Evolutionary conservation across 2,329 filamentous ascomycete species (phyloP).

Genomic region (Ophiostoma pallidulum): DNA sequence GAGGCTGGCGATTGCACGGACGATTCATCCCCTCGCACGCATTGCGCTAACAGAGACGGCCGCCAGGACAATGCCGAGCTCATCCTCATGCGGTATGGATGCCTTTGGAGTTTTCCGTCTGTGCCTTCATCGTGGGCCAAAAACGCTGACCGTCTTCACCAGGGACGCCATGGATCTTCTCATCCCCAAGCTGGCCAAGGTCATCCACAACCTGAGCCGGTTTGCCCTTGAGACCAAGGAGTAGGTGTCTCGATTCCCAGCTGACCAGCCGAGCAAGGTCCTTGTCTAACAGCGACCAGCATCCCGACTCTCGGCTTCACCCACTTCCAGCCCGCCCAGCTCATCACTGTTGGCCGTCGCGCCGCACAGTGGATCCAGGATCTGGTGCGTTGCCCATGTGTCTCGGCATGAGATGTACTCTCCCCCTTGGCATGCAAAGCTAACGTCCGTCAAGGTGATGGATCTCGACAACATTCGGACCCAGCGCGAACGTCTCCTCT

Average conservation of each 20-base stretch:
- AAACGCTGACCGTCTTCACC: neutral
- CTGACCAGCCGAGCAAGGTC: too few species aligned
- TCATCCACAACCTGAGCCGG: conserved; percentile 61
- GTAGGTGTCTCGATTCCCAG: conserved; percentile 24
- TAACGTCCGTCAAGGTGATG: conserved; percentile 26
- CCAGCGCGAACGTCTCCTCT: conserved; percentile 57
- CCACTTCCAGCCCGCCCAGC: conserved; percentile 55
- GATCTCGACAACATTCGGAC: conserved; percentile 66
- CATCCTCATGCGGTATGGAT: conserved; percentile 50
- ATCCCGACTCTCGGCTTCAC: conserved; percentile 34
- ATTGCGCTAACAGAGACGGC: too few species aligned
- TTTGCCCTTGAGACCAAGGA: conserved; percentile 52
- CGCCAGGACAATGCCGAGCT: conserved; percentile 71
- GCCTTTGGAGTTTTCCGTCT: too few species aligned
- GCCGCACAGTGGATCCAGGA: conserved; percentile 67
- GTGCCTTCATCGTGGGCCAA: too few species aligned
- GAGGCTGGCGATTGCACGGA: too few species aligned
- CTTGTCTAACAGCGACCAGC: conserved; percentile 22
- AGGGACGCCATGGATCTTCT: conserved; percentile 66
- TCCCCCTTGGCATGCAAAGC: too few species aligned
- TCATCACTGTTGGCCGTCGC: conserved; percentile 56
- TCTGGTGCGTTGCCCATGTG: conserved; percentile 48
- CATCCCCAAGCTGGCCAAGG: conserved; percentile 66
- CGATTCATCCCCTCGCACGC: too few species aligned
- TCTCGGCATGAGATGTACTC: too few species aligned